Evolutionary conservation across 805 yeast genomes (phyloP).

Genomic region (Vanderwaltozyma polyspora): DNA sequence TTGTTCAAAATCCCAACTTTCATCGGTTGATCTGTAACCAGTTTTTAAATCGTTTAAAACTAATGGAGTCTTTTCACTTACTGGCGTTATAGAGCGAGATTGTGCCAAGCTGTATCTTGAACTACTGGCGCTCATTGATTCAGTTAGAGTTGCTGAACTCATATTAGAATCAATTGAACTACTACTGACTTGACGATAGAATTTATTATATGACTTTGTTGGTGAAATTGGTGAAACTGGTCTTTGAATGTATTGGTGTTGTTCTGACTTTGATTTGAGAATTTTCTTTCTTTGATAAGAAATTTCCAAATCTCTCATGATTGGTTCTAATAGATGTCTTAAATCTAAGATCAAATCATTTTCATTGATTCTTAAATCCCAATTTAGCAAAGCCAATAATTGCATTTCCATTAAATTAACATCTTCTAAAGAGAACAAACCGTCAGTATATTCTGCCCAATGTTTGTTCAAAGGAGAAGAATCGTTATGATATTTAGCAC

Average conservation of each 20-base stretch:
- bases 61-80: not conserved
- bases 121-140: constrained; percentile 8
- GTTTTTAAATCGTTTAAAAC: not conserved
- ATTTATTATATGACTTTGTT: constrained; percentile 1
- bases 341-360: constrained; percentile 58
- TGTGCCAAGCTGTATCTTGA: not conserved
- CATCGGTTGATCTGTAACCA: not conserved
- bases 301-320: constrained; percentile 38
- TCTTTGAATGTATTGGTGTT: constrained; percentile 1
- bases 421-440: constrained; percentile 54
- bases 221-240: not conserved
- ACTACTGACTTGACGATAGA: constrained; percentile 17
- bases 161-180: constrained; percentile 7
- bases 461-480: constrained; percentile 67
- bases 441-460: constrained; percentile 74
- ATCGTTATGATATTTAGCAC: constrained; percentile 68
- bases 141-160: constrained; percentile 8
- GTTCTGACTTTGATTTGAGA: constrained; percentile 3
- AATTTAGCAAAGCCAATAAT: constrained; percentile 51
- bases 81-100: constrained; percentile 5
- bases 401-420: constrained; percentile 76
- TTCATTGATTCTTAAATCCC: constrained; percentile 59
- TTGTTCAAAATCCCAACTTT: constrained; percentile 9
- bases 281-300: constrained; percentile 17
- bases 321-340: constrained; percentile 63